Conservation (phyloP, 2,329 filamentous ascomycete genomes). For the Neofusicoccum parvum region DNA sequence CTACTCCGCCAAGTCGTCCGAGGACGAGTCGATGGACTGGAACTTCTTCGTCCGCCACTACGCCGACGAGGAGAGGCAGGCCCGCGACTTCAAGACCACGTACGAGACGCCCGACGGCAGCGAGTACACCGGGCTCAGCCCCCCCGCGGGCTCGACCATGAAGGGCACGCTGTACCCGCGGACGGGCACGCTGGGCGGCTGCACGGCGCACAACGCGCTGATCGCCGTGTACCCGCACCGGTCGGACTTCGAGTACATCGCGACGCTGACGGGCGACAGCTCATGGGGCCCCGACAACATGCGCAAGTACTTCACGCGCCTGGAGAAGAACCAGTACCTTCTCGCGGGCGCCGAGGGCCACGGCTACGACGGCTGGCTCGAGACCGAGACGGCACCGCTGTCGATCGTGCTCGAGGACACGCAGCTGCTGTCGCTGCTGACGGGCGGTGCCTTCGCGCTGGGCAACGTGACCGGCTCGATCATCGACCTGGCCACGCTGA, state of each 20-base stretch:
- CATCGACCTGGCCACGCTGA: constrained; percentile 47
- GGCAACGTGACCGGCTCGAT: constrained; percentile 41
- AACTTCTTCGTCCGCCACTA: constrained; percentile 67
- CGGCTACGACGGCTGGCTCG: constrained; percentile 61
- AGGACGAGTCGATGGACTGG: constrained; percentile 62
- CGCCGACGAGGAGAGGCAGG: constrained; percentile 55
- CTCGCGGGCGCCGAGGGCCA: constrained; percentile 50
- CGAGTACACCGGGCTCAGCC: constrained; percentile 56
- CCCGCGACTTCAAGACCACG: constrained; percentile 61
- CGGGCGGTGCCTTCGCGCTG: constrained; percentile 55
- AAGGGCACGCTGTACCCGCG: constrained; percentile 62
- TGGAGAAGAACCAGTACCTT: constrained; percentile 60
- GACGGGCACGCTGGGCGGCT: constrained; percentile 59
- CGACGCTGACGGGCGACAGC: constrained; percentile 59
- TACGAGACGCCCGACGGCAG: constrained; percentile 56
- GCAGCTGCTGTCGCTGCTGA: constrained; percentile 56
- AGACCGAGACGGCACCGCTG: constrained; percentile 45
- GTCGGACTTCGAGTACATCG: constrained; percentile 62
- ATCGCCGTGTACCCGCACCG: constrained; percentile 62
- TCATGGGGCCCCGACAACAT: constrained; percentile 62
- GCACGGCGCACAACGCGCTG: constrained; percentile 63
- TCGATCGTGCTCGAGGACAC: constrained; percentile 53
- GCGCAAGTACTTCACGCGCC: constrained; percentile 56
- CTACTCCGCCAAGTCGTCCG: constrained; percentile 55
- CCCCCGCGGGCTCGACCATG: constrained; percentile 54